Evolutionary conservation across 176 grass and related monocot genomes (phyloP).

Genomic region (Eleusine indica): DNA sequence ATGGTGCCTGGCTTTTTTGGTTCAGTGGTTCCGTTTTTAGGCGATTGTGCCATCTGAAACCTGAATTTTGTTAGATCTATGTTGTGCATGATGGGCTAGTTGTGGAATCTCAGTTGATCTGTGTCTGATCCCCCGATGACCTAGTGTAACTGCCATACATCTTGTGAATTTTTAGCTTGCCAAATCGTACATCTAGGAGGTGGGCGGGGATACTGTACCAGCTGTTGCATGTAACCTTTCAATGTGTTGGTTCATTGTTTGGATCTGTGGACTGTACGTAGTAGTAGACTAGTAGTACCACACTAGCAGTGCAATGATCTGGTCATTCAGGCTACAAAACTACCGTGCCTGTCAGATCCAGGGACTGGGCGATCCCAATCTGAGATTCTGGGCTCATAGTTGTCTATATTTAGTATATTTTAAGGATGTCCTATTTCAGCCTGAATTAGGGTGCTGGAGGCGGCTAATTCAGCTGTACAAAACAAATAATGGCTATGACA

Average conservation of each 20-base stretch:
- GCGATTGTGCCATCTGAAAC: not conserved
- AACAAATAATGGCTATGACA: not conserved
- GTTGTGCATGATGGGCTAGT: not conserved
- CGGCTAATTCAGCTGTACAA: not conserved
- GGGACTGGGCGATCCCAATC: not conserved
- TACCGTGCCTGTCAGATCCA: not conserved
- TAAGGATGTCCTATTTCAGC: not conserved
- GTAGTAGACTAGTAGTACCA: not conserved
- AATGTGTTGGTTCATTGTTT: not conserved
- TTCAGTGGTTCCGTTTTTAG: not conserved
- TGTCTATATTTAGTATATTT: not conserved
- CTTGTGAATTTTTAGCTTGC: not conserved
- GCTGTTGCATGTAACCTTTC: not conserved
- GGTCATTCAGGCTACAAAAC: not conserved
- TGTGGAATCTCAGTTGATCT: slow-evolving; percentile 37
- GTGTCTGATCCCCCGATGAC: not conserved
- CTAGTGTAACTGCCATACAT: not conserved
- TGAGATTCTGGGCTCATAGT: not conserved
- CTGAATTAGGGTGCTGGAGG: not conserved
- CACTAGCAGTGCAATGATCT: not conserved
- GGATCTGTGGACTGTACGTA: slow-evolving; percentile 25
- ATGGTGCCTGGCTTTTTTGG: not conserved
- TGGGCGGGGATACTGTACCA: not conserved
- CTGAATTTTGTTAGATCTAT: slow-evolving; percentile 39
- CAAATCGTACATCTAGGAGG: not conserved